These are phyloP conservation scores for Metschnikowia arizonensis DNA, from an alignment of 805 yeast genomes.

Conservation along the genomic window DNA sequence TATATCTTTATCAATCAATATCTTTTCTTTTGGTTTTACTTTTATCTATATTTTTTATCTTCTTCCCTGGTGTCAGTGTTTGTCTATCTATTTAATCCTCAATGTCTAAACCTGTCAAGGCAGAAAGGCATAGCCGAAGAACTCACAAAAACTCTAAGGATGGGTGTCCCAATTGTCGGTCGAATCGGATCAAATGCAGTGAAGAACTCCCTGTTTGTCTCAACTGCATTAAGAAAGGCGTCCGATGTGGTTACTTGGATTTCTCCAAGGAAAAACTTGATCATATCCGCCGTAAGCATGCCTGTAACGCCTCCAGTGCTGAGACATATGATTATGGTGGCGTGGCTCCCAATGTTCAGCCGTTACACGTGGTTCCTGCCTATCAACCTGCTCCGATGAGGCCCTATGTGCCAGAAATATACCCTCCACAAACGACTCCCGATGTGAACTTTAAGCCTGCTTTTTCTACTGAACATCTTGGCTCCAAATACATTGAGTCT, in stretches of 20 bases:
- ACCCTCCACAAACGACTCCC: not conserved
- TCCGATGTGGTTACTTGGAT: conserved; percentile 41
- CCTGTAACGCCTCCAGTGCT: not conserved
- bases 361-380: not conserved
- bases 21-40: too few relatives aligned
- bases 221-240: conserved; percentile 36
- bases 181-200: conserved; percentile 40
- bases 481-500: not conserved
- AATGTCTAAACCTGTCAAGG: conserved; percentile 2
- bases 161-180: conserved; percentile 43
- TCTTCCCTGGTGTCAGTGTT: too few relatives aligned
- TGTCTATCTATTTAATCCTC: too few relatives aligned
- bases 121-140: conserved; percentile 22
- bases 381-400: not conserved
- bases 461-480: not conserved
- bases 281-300: conserved; percentile 20
- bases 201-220: conserved; percentile 41
- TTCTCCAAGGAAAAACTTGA: conserved; percentile 37
- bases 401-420: not conserved
- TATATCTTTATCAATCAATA: too few relatives aligned
- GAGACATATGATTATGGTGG: not conserved
- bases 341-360: not conserved
- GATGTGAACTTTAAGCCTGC: not conserved
- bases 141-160: conserved; percentile 27
- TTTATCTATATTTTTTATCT: too few relatives aligned